Evolutionary conservation across 257 asterid genomes (phyloP).

Genomic region (Euphrasia confusa): DNA sequence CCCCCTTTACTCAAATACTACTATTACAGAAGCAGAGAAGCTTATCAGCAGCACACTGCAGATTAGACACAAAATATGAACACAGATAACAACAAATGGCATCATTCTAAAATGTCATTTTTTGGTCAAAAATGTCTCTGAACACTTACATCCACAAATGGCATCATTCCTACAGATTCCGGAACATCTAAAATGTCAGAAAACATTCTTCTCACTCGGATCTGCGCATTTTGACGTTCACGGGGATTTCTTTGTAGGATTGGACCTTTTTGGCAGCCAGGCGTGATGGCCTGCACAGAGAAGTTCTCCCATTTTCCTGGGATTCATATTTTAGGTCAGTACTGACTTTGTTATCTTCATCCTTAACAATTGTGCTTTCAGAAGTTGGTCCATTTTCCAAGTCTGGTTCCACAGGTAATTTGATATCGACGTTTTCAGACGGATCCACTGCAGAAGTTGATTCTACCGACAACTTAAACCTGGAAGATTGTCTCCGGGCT

Average conservation of each 20-base stretch:
- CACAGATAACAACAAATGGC: slow-evolving; percentile 15
- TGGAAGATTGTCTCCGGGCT: slow-evolving; percentile 56
- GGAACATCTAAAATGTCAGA: neutral
- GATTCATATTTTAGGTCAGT: slow-evolving; percentile 19
- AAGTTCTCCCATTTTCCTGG: slow-evolving; percentile 33
- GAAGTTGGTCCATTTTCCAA: slow-evolving; percentile 24
- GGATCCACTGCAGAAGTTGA: slow-evolving; percentile 24
- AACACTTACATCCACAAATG: neutral
- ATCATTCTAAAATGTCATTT: neutral
- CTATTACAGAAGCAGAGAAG: neutral
- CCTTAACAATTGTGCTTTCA: slow-evolving; percentile 11
- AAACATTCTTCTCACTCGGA: slow-evolving; percentile 20
- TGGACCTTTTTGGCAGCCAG: slow-evolving; percentile 54
- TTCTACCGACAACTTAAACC: slow-evolving; percentile 38
- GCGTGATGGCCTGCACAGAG: slow-evolving; percentile 56
- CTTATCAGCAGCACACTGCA: slow-evolving; percentile 1
- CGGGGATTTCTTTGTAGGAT: slow-evolving; percentile 57
- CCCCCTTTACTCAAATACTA: neutral
- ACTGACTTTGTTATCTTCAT: slow-evolving; percentile 25
- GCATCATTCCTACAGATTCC: neutral
- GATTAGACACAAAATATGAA: slow-evolving; percentile 9
- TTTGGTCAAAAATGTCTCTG: no score
- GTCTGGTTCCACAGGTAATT: slow-evolving; percentile 7
- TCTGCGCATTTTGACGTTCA: slow-evolving; percentile 65
- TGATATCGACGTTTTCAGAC: slow-evolving; percentile 19